Conservation (phyloP, 257 asterid species). For the Euphrasia confusa region DNA sequence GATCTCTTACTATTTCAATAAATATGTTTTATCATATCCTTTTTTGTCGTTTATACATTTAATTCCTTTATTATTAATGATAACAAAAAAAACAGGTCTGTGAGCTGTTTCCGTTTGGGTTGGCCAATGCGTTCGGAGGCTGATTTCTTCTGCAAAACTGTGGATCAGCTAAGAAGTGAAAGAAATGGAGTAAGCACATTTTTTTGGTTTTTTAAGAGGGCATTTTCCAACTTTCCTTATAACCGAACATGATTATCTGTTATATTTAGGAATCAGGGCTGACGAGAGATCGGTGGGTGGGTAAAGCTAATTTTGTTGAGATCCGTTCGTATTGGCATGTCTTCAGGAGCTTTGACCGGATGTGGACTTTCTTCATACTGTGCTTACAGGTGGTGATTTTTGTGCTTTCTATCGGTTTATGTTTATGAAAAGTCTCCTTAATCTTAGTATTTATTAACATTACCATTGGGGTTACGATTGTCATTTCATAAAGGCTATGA, state of each 20-base stretch:
- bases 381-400: slow-evolving; percentile 72
- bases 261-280: slow-evolving; percentile 46
- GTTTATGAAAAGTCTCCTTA: slow-evolving; percentile 2
- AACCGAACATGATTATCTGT: slow-evolving; percentile 20
- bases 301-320: slow-evolving; percentile 80
- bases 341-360: slow-evolving; percentile 92
- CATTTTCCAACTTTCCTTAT: slow-evolving; percentile 4
- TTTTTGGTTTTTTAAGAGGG: not conserved
- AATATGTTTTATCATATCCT: not conserved
- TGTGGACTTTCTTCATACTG: slow-evolving; percentile 99
- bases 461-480: slow-evolving; percentile 28
- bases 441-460: slow-evolving; percentile 19
- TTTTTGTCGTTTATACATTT: slow-evolving; percentile 9
- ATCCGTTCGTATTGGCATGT: slow-evolving; percentile 92
- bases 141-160: slow-evolving; percentile 77
- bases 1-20: not conserved
- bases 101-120: slow-evolving; percentile 92
- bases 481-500: slow-evolving; percentile 73
- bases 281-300: slow-evolving; percentile 59
- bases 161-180: slow-evolving; percentile 44
- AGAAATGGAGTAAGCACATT: slow-evolving; percentile 56
- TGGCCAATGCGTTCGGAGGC: slow-evolving; percentile 99
- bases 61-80: slow-evolving; percentile 15
- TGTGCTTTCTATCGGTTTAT: slow-evolving; percentile 17
- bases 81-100: slow-evolving; percentile 52